These are phyloP conservation scores for Lupinus albus DNA, from an alignment of 306 rosid genomes.

Conservation along the genomic window DNA sequence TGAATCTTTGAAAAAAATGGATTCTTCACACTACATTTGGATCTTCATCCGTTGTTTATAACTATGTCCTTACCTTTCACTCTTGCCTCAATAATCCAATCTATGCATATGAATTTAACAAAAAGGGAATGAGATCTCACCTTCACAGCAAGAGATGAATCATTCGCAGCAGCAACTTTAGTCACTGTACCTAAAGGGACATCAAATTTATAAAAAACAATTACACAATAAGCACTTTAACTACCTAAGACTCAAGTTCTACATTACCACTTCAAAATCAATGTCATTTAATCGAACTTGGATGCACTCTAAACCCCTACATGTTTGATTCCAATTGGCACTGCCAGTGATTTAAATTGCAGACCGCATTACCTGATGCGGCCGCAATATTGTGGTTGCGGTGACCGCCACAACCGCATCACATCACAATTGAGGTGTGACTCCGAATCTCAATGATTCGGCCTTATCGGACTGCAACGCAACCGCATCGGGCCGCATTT, in stretches of 20 bases:
- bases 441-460: too few species aligned
- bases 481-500: too few species aligned
- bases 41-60: not conserved
- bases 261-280: not conserved
- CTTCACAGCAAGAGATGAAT: conserved; percentile 61
- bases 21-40: not conserved
- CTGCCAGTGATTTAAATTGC: too few species aligned
- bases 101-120: conserved; percentile 7
- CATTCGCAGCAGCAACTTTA: conserved; percentile 50
- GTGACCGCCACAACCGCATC: too few species aligned
- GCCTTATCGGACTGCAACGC: too few species aligned
- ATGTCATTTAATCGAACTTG: not conserved
- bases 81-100: not conserved
- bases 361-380: too few species aligned
- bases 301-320: not conserved
- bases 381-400: too few species aligned
- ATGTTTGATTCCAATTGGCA: too few species aligned
- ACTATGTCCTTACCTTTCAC: not conserved
- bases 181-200: conserved; percentile 43
- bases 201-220: not conserved
- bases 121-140: conserved; percentile 50
- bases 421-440: too few species aligned
- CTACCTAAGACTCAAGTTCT: not conserved
- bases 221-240: conserved; percentile 1
- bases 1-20: not conserved